Conservation (phyloP, 2,329 filamentous ascomycete genomes). For the Tolypocladium cylindrosporum region DNA sequence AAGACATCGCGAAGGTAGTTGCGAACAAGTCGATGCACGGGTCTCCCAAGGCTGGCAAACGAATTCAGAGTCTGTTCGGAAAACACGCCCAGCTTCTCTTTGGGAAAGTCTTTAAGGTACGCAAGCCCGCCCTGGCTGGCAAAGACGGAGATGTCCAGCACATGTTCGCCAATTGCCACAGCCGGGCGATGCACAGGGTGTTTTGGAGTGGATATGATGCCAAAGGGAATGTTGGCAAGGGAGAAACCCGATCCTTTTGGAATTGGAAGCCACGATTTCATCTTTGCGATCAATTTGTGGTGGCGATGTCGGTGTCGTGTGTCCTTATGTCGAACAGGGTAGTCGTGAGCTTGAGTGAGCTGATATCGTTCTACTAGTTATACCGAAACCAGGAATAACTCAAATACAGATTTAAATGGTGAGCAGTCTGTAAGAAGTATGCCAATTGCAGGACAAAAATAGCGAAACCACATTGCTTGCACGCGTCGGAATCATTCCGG, state of each 20-base stretch:
- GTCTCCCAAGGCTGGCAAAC: slow-evolving; percentile 46
- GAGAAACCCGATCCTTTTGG: slow-evolving; percentile 42
- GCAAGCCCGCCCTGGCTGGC: slow-evolving; percentile 32
- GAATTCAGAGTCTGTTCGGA: slow-evolving; percentile 18
- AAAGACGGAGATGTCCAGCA: slow-evolving; percentile 59
- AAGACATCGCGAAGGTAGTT: slow-evolving; percentile 53
- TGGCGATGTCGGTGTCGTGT: not conserved
- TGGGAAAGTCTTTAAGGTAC: not conserved
- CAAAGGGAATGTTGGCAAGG: slow-evolving; percentile 73
- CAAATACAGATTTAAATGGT: not conserved
- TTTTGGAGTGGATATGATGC: slow-evolving; percentile 59
- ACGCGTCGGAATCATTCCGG: not conserved
- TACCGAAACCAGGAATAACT: not conserved
- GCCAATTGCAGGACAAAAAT: not conserved
- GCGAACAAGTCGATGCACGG: slow-evolving; percentile 60
- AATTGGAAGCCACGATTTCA: slow-evolving; percentile 16
- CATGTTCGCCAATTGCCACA: slow-evolving; percentile 63
- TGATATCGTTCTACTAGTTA: too few species aligned
- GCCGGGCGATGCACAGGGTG: slow-evolving; percentile 51
- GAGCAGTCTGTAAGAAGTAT: too few species aligned
- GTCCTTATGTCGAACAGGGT: too few species aligned
- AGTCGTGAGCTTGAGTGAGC: too few species aligned
- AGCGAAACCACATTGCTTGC: not conserved
- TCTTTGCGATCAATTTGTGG: not conserved
- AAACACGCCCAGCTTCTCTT: slow-evolving; percentile 13